Evolutionary conservation across 768 basidiomycete species (phyloP), one percentile per base, ranked within the genome.

Genomic region (Tubosaeta brunneosetosa): DNA sequence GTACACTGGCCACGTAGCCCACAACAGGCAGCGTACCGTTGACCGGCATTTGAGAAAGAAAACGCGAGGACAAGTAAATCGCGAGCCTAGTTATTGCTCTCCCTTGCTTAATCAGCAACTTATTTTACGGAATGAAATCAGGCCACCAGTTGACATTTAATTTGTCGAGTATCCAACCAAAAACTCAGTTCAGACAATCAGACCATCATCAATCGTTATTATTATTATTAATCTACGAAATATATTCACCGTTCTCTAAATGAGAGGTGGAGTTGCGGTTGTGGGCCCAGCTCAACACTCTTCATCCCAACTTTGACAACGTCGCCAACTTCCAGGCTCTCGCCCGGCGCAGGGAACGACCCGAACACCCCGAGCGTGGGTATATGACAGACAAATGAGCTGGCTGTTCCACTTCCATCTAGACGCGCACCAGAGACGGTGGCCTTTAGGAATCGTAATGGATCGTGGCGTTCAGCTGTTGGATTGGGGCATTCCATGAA

Each of bases 401-500:
- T 67, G 1, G 49, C 40, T 4, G 26, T 37, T 17, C 49, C 57
- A 32, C 26, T n/a, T 7, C 61, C 59, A 26, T 58, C 49, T 11
- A 57, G 59, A 26, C 59, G 65, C 25, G 12, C 48, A 8, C 60
- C 58, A 27, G 58, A 55, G 40, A 63, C n/a, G n/a, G 45, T 58
- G 16, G 61, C 74, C 11, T 49, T 60, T 44, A 75, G 53, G 31
- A 42, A 56, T 40, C 53, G 57, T 43, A 73, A 44, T 7, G 71
- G 67, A 54, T 72, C 60, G 16, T 60, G 47, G 31, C 53, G 63
- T 36, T 40, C 63, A 8, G n/a, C 34, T 12, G 42, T 40, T 27
- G 49, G 52, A 44, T 55, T 47, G 9, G 60, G 66, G 46, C 65
- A 55, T 42, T 67, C 63, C 47, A 71, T 60, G 62, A 71, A 72